These are phyloP conservation scores for Psilocybe azurescens DNA, from an alignment of 768 basidiomycete species.

Conservation along the genomic window DNA sequence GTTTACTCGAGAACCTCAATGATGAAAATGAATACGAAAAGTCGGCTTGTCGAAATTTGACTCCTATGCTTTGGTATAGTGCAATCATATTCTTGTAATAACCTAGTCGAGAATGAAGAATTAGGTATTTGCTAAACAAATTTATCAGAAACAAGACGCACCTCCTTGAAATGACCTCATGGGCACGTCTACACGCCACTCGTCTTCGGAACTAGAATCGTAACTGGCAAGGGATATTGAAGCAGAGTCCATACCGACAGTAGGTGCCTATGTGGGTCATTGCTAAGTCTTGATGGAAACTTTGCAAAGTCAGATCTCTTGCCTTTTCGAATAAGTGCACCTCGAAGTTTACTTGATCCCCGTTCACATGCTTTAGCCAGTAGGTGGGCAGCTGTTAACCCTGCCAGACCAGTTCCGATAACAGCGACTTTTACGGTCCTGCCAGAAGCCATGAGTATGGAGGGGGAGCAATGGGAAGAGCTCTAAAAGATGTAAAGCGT, in stretches of 20 bases:
- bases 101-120: slow-evolving; percentile 35
- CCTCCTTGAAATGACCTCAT: slow-evolving; percentile 87
- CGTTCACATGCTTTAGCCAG: slow-evolving; percentile 41
- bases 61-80: slow-evolving; percentile 65
- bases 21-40: slow-evolving; percentile 79
- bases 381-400: slow-evolving; percentile 70
- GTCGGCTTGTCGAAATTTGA: slow-evolving; percentile 57
- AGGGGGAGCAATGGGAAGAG: too few relatives aligned
- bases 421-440: slow-evolving; percentile 66
- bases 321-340: slow-evolving; percentile 82
- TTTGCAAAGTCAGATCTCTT: slow-evolving; percentile 20
- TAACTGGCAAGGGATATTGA: slow-evolving; percentile 52
- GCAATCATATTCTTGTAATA: slow-evolving; percentile 77
- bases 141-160: slow-evolving; percentile 31
- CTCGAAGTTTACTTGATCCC: slow-evolving; percentile 54
- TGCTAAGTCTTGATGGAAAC: not conserved
- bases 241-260: slow-evolving; percentile 73
- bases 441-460: slow-evolving; percentile 29
- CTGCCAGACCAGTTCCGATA: slow-evolving; percentile 75
- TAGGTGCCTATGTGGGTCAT: slow-evolving; percentile 42
- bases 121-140: not conserved
- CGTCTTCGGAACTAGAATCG: slow-evolving; percentile 37
- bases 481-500: too few relatives aligned
- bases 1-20: slow-evolving; percentile 35
- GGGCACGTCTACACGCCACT: slow-evolving; percentile 74